Evolutionary conservation across 495 filamentous ascomycete species (phyloP).

Genomic region (Sordaria brevicollis): DNA sequence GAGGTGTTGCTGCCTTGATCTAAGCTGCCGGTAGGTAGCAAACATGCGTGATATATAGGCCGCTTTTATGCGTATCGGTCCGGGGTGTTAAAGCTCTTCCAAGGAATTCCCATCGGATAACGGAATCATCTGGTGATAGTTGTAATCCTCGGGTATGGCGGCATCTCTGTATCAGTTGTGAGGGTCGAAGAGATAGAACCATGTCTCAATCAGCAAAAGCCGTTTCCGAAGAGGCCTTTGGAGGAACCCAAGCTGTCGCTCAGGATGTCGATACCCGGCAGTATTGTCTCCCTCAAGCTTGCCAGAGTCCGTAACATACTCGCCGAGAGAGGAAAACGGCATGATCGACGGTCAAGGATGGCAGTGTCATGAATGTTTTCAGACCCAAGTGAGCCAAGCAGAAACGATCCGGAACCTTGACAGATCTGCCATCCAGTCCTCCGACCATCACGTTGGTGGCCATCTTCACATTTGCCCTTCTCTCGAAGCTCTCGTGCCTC

Average conservation of each 20-base stretch:
- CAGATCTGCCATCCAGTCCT: background rate
- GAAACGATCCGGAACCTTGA: background rate
- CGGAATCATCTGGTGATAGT: background rate
- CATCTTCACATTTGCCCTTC: background rate
- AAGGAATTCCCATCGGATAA: background rate
- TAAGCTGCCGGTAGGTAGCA: background rate
- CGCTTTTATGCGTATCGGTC: background rate
- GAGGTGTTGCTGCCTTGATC: background rate
- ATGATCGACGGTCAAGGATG: background rate
- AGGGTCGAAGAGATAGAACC: background rate
- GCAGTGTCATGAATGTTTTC: background rate
- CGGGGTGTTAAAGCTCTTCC: background rate
- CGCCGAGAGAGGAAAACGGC: background rate
- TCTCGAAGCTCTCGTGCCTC: too few species aligned
- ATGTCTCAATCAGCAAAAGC: too few species aligned
- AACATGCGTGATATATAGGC: background rate
- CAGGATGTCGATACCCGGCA: background rate
- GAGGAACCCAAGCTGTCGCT: background rate
- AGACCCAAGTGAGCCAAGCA: background rate
- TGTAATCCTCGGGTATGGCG: background rate
- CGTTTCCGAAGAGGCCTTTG: background rate
- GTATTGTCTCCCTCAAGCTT: background rate
- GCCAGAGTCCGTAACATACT: background rate
- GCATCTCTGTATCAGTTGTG: background rate
- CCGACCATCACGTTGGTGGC: background rate